Evolutionary conservation across 2,329 filamentous ascomycete species (phyloP), one percentile per base, ranked within the genome.

Genomic region (Colletotrichum costaricense): DNA sequence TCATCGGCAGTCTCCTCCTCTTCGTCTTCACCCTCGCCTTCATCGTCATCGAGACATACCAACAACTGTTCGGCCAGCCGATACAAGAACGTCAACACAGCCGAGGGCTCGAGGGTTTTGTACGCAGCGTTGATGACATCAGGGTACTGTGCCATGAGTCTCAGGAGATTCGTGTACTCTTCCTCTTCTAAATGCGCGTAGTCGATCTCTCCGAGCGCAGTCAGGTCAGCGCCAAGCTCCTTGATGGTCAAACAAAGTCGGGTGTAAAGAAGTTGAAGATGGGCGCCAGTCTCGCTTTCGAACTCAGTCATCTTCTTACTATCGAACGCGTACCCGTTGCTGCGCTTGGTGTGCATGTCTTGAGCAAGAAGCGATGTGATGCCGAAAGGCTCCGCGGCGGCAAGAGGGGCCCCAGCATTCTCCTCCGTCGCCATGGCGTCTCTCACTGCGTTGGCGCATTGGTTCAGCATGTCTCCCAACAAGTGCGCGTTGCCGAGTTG

Each of bases 351-450:
- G 2, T 74, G 74, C 4, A 80, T 75, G 5, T 81, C 79, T 4
- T 81, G 79, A 2, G 93, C 91, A 89, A 94, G 93, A 79, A 94
- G 91, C 35, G 91, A 89, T 2, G 89, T 89, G 76, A 93, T 93
- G 68, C 91, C 92, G 4, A 94, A 84, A 2, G 85, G 89, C 80
- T 94, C 92, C 19, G 92, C 91, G 2, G 88, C 89, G 73, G 86
- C 83, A 57, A 87, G 88, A 0, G 92, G 92, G 73, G 93, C 85
- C 71, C 87, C 88, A 24, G 86, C 87, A 77, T 83, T 87, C 90
- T 94, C 93, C 55, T 93, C 91, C 57, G 92, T 90, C 82, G 93
- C 91, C 92, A 94, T 94, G 81, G 90, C 90, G 42, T 92, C 54
- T 14, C 16, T 58, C 1, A 72, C 68, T 4, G 72, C 69, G 9